Base-by-base conservation (phyloP, 768 basidiomycete genomes). In the Pisolithus sp. region DNA sequence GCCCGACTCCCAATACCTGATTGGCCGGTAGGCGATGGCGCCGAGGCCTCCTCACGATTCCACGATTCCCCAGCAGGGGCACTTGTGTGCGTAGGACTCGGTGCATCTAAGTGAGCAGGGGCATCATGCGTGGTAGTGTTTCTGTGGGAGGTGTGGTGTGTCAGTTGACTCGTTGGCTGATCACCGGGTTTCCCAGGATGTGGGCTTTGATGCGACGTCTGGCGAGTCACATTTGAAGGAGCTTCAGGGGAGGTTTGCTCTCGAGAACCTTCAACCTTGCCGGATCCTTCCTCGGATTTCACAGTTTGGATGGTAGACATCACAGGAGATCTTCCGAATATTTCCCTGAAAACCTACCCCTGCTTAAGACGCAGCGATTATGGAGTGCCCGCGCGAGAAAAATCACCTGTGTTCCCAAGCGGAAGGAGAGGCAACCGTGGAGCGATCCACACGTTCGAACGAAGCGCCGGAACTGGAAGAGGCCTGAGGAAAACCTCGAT, bases 61-160 rank as follows among this genome's bases (percentile, higher is more conserved):
- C 12, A 13, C 34, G 34, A 34, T 34, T 34, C 34, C 13, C 5
- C 34, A 34, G 12, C 34, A 34, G 34, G 34, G 34, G 34, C 53
- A 45, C 49, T 45, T 50, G 3, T 50, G 58, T 37, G 45, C 18
- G 34, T 21, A 43, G 55, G 47, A 49, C 26, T 66, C 40, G 68
- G 61, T 12, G 61, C 59, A 49, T 68, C 62, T 18, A 62, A 56
- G 46, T 69, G 67, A 8, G 68, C 68, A 10, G 49, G 38, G n/a
- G 39, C n/a, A n/a, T 46, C 50, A n/a, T 46, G 31, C 12, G 48
- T 18, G 23, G n/a, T 24, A 24, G 47, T 46, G 23, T 37, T 34
- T 15, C 31, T 13, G 18, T 36, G 40, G 2, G 62, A 54, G 8
- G 45, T 49, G 26, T 48, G 55, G 17, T 46, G 52, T 26, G 51